These are phyloP conservation scores for Mucuna pruriens DNA, from an alignment of 306 rosid species.

Conservation along the genomic window DNA sequence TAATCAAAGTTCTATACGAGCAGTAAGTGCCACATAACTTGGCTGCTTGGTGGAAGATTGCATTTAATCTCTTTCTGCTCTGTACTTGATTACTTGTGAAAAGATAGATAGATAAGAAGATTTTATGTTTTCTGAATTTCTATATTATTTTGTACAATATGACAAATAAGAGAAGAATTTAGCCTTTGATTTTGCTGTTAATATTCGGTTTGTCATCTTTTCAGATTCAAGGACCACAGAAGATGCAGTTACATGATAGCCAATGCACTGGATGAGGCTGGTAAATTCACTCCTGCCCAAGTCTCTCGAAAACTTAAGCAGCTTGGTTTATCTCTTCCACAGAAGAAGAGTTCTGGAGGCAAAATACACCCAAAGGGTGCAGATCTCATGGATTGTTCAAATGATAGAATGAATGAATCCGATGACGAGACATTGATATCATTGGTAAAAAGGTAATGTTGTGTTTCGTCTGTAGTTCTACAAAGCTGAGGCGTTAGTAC, in stretches of 20 bases:
- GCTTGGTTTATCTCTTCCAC: conserved; percentile 71
- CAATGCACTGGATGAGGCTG: conserved; percentile 67
- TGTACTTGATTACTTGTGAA: conserved; percentile 11
- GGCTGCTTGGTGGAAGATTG: conserved; percentile 28
- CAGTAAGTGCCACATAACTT: conserved; percentile 75
- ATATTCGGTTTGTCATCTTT: conserved; percentile 30
- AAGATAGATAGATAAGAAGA: conserved; percentile 9
- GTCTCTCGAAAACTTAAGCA: conserved; percentile 87
- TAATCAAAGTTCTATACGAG: conserved; percentile 71
- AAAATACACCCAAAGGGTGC: conserved; percentile 42
- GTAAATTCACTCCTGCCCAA: conserved; percentile 71
- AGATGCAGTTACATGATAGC: conserved; percentile 92
- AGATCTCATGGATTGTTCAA: conserved; percentile 42
- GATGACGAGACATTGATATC: conserved; percentile 79
- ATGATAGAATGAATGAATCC: conserved; percentile 51
- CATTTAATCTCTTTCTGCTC: conserved; percentile 27
- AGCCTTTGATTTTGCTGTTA: conserved; percentile 22
- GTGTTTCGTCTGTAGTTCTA: conserved; percentile 16
- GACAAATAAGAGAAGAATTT: not conserved
- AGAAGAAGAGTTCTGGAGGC: conserved; percentile 52
- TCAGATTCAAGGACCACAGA: conserved; percentile 80
- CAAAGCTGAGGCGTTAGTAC: not conserved
- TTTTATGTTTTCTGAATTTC: conserved; percentile 11
- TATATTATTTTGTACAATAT: not conserved
- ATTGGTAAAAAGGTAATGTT: conserved; percentile 63